A percentile compares a stretch with the other conserved stretches of the same genome.
Evolutionary conservation across 2,329 filamentous ascomycete genomes (phyloP).

Genomic region (Xylariaceae sp.): DNA sequence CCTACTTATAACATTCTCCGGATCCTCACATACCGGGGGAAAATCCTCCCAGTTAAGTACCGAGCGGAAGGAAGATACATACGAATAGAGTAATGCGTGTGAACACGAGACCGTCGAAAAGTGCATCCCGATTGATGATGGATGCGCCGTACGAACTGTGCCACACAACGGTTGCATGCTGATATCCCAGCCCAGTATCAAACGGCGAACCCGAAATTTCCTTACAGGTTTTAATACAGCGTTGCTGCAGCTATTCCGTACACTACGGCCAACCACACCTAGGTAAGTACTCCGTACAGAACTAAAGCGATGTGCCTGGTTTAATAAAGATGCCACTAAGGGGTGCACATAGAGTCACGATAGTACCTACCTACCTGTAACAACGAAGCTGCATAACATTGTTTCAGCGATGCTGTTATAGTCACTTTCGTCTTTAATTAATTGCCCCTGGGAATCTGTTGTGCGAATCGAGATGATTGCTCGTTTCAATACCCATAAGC

Average conservation of each 20-base stretch:
- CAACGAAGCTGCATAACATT: background rate
- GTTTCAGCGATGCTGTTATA: background rate
- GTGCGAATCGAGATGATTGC: background rate
- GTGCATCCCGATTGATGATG: background rate
- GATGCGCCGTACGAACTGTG: constrained; percentile 1
- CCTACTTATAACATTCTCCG: background rate
- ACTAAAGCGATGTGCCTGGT: too few relatives aligned
- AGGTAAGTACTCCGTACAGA: background rate
- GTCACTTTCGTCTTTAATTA: background rate
- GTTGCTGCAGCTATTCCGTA: background rate
- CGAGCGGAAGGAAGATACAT: too few relatives aligned
- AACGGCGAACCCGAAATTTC: constrained; percentile 16
- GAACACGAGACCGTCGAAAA: constrained; percentile 1
- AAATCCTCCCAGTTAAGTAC: background rate
- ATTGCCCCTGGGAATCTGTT: background rate
- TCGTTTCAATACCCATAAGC: background rate
- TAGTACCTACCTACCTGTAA: background rate
- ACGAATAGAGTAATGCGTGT: background rate
- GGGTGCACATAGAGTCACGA: background rate
- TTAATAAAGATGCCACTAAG: background rate
- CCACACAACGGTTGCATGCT: background rate
- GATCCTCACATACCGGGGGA: background rate
- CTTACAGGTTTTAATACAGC: background rate
- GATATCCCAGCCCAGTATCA: background rate
- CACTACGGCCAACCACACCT: constrained; percentile 5